These are phyloP conservation scores for Trichocomaceae sp. DNA, from an alignment of 2,329 filamentous ascomycete genomes.

Conservation along the genomic window DNA sequence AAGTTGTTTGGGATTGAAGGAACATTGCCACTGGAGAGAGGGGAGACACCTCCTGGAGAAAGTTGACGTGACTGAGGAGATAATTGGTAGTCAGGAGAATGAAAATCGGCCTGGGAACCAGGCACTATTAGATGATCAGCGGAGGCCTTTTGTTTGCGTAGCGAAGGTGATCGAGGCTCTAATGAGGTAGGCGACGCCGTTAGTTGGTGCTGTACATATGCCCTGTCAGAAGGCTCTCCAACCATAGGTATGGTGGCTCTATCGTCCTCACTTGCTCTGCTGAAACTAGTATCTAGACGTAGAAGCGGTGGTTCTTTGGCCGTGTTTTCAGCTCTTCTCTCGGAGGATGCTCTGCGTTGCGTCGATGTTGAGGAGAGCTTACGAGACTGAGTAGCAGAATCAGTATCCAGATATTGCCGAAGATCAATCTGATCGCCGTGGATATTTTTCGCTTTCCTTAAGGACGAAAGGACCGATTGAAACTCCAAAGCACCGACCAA, in stretches of 20 bases:
- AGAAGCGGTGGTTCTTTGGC: slow-evolving; percentile 42
- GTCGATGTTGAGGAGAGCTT: slow-evolving; percentile 9
- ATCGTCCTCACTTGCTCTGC: background rate
- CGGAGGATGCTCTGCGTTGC: background rate
- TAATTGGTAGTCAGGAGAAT: slow-evolving; percentile 32
- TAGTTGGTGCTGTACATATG: slow-evolving; percentile 10
- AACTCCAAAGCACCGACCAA: slow-evolving; percentile 92
- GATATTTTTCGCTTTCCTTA: slow-evolving; percentile 74
- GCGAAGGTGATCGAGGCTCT: slow-evolving; percentile 21
- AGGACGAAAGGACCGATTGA: slow-evolving; percentile 76
- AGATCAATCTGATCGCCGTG: slow-evolving; percentile 62
- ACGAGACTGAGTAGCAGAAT: slow-evolving; percentile 18
- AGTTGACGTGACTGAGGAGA: slow-evolving; percentile 14
- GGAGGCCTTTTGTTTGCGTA: slow-evolving; percentile 20
- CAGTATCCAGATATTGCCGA: slow-evolving; percentile 52
- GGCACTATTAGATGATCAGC: slow-evolving; percentile 41
- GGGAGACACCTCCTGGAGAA: slow-evolving; percentile 25
- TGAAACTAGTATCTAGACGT: slow-evolving; percentile 21
- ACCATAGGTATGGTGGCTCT: background rate
- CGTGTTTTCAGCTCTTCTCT: slow-evolving; percentile 29
- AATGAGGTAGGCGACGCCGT: slow-evolving; percentile 32
- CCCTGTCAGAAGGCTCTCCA: background rate
- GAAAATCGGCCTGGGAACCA: slow-evolving; percentile 27
- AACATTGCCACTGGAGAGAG: slow-evolving; percentile 19
- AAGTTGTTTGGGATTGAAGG: slow-evolving; percentile 10